Evolutionary conservation across 1,284 basidiomycete species (phyloP).

Genomic region (Sparassis latifolia): DNA sequence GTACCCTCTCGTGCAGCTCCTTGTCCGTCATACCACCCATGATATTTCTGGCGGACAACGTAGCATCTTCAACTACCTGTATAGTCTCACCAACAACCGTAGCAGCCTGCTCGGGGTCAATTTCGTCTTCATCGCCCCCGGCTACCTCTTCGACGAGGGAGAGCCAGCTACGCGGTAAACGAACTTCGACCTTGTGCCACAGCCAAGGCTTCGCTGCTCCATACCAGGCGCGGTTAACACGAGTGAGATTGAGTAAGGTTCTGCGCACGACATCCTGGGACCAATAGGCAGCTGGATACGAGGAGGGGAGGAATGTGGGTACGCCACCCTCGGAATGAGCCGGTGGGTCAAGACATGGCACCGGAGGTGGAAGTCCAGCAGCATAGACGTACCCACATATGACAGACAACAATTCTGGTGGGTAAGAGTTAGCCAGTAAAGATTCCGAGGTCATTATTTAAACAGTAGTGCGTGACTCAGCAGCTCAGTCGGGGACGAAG

Average conservation of each 20-base stretch:
- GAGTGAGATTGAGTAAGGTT: constrained; percentile 61
- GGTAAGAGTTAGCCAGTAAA: constrained; percentile 27
- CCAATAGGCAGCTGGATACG: constrained; percentile 62
- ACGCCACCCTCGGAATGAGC: constrained; percentile 39
- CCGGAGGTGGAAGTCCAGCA: constrained; percentile 45
- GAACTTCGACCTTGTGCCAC: constrained; percentile 74
- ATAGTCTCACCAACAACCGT: constrained; percentile 59
- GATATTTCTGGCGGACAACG: constrained; percentile 33
- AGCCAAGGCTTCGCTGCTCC: constrained; percentile 76
- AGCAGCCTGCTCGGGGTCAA: constrained; percentile 47
- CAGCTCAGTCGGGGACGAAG: neutral
- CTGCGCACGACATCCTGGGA: constrained; percentile 53
- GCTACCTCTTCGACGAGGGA: constrained; percentile 68
- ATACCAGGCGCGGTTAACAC: constrained; percentile 69
- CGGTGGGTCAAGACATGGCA: constrained; percentile 65
- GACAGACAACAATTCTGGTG: constrained; percentile 58
- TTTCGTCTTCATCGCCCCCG: constrained; percentile 50
- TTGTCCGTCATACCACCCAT: constrained; percentile 26
- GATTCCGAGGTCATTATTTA: constrained; percentile 12
- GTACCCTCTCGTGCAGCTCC: constrained; percentile 53
- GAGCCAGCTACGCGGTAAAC: constrained; percentile 75
- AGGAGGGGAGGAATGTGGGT: constrained; percentile 62
- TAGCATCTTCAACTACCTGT: constrained; percentile 55
- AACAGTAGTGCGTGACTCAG: neutral
- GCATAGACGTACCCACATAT: constrained; percentile 66